phyloP scores from a whole-genome alignment of 306 rosid species.

The Dalbergia cochinchinensis region DNA sequence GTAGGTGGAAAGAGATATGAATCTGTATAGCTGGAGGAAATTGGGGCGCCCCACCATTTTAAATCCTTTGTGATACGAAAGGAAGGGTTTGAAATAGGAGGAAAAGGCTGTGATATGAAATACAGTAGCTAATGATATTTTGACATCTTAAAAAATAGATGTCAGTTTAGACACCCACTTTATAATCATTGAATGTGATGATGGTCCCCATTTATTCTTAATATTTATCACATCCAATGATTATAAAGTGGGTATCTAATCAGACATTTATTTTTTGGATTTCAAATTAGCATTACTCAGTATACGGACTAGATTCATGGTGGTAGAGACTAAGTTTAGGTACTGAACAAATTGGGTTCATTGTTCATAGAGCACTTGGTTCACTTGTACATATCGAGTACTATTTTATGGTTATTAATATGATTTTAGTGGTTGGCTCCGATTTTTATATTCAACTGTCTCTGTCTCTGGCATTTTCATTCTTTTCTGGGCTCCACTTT shows the following conservation, averaged over 20 bases:
- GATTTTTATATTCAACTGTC: conserved; percentile 2
- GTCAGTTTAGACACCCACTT: too few species aligned
- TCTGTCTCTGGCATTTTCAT: background rate
- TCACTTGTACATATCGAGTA: conserved; percentile 57
- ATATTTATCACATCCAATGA: too few species aligned
- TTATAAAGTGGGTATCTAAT: too few species aligned
- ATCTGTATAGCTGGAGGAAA: conserved; percentile 36
- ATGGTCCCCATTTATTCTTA: too few species aligned
- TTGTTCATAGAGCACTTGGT: conserved; percentile 44
- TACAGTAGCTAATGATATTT: too few species aligned
- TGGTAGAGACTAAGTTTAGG: conserved; percentile 44
- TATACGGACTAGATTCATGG: conserved; percentile 34
- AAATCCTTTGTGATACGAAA: conserved; percentile 53
- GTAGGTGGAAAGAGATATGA: conserved; percentile 55
- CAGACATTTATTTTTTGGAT: too few species aligned
- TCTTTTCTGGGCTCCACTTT: conserved; percentile 9
- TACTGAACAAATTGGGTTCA: conserved; percentile 44
- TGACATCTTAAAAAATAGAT: too few species aligned
- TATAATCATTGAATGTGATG: too few species aligned
- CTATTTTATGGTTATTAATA: conserved; percentile 17
- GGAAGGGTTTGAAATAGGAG: conserved; percentile 18
- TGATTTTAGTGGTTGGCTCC: conserved; percentile 56
- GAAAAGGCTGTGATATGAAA: conserved; percentile 44
- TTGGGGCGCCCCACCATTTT: conserved; percentile 46
- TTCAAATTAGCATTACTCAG: too few species aligned